phyloP scores from a whole-genome alignment of 2,329 filamentous ascomycete genomes.

The Colletotrichum eleusines region DNA sequence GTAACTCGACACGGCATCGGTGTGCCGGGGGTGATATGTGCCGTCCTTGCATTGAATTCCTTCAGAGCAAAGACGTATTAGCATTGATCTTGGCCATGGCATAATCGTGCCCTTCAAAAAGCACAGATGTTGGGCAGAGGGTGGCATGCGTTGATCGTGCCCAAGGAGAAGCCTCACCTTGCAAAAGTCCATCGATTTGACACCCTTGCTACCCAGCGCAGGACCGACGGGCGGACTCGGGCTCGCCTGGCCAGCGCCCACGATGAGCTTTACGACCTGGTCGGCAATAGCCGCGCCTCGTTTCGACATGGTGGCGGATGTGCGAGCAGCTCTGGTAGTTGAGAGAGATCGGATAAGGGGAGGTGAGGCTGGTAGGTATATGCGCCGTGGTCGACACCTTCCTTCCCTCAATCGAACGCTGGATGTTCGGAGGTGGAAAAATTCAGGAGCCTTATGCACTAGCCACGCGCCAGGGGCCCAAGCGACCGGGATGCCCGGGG shows the following conservation, averaged over 20 bases:
- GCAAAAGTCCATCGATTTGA: slow-evolving; percentile 99
- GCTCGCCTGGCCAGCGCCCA: slow-evolving; percentile 93
- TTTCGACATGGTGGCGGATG: slow-evolving; percentile 63
- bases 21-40: slow-evolving; percentile 83
- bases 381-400: slow-evolving; percentile 21
- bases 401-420: slow-evolving; percentile 23
- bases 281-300: slow-evolving; percentile 61
- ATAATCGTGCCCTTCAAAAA: slow-evolving; percentile 20
- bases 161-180: slow-evolving; percentile 71
- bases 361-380: slow-evolving; percentile 7
- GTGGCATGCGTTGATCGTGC: slow-evolving; percentile 35
- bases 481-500: slow-evolving; percentile 41
- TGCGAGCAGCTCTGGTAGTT: slow-evolving; percentile 38
- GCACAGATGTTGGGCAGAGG: slow-evolving; percentile 32
- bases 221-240: slow-evolving; percentile 97
- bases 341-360: background rate
- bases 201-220: slow-evolving; percentile 94
- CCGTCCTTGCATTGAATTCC: slow-evolving; percentile 97
- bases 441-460: slow-evolving; percentile 40
- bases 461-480: slow-evolving; percentile 40
- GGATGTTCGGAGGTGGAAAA: slow-evolving; percentile 39
- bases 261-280: slow-evolving; percentile 95
- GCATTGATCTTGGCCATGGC: slow-evolving; percentile 41
- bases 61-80: slow-evolving; percentile 53
- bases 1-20: slow-evolving; percentile 92